A percentile compares a stretch with the other conserved stretches of the same genome.
These are phyloP conservation scores for Yamadazyma scolyti DNA, from an alignment of 805 yeast genomes.

Conservation along the genomic window DNA sequence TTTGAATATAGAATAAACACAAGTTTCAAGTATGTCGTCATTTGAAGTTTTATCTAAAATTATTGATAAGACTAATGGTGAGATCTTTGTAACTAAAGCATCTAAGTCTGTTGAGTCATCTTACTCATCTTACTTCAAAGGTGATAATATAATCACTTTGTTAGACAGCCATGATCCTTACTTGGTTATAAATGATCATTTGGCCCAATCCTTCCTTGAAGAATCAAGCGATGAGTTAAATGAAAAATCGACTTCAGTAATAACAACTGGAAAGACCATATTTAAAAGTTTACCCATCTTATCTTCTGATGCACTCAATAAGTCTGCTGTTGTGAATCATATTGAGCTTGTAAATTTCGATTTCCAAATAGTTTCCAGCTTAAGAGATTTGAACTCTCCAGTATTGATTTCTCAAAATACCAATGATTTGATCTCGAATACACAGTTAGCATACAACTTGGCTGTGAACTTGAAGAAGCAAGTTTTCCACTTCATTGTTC, in stretches of 20 bases:
- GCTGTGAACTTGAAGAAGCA: constrained; percentile 49
- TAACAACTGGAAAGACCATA: constrained; percentile 51
- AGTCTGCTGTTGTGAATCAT: constrained; percentile 53
- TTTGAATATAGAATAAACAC: not conserved
- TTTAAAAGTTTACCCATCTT: constrained; percentile 61
- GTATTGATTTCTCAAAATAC: constrained; percentile 64
- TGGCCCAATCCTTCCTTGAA: constrained; percentile 12
- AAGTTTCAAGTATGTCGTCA: not conserved
- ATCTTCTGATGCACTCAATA: constrained; percentile 30
- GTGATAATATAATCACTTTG: constrained; percentile 18
- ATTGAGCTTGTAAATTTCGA: constrained; percentile 59
- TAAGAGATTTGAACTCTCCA: constrained; percentile 65
- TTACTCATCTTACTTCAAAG: constrained; percentile 22
- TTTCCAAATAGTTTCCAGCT: constrained; percentile 63
- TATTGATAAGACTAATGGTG: constrained; percentile 21
- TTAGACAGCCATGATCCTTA: constrained; percentile 54
- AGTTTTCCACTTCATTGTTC: constrained; percentile 68
- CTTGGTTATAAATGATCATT: constrained; percentile 34
- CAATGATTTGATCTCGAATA: constrained; percentile 46
- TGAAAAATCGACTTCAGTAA: constrained; percentile 30
- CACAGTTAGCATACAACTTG: constrained; percentile 56
- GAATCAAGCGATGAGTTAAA: not conserved
- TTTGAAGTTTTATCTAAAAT: constrained; percentile 25
- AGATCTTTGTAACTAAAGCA: constrained; percentile 44
- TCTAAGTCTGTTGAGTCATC: constrained; percentile 39